phyloP scores from a whole-genome alignment of 2,329 filamentous ascomycete species.

The Claviceps monticola region DNA sequence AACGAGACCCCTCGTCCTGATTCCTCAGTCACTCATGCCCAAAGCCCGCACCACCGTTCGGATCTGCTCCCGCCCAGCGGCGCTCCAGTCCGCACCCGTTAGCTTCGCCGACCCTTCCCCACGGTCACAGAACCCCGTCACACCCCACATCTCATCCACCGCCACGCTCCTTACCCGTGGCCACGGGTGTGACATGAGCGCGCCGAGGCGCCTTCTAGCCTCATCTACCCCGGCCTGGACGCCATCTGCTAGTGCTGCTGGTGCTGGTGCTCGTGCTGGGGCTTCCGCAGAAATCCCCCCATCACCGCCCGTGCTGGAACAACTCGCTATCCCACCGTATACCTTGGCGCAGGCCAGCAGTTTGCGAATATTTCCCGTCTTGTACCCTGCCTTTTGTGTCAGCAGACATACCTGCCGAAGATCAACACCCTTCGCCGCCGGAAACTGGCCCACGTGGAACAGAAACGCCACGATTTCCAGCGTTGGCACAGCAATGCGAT shows the following conservation, averaged over 20 bases:
- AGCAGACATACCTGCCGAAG: slow-evolving; percentile 50
- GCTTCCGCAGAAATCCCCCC: not conserved
- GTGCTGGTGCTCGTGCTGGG: not conserved
- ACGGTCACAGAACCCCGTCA: slow-evolving; percentile 21
- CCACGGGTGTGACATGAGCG: slow-evolving; percentile 69
- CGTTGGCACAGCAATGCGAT: slow-evolving; percentile 60
- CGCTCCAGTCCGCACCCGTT: slow-evolving; percentile 43
- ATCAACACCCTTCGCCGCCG: slow-evolving; percentile 24
- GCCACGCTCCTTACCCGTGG: slow-evolving; percentile 52
- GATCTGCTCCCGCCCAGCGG: slow-evolving; percentile 33
- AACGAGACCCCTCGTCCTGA: no score
- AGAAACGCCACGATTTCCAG: slow-evolving; percentile 69
- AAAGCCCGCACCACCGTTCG: slow-evolving; percentile 29
- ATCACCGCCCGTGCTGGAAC: slow-evolving; percentile 22
- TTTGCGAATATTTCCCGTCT: slow-evolving; percentile 69
- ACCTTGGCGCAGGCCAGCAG: slow-evolving; percentile 67
- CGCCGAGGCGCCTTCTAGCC: slow-evolving; percentile 54
- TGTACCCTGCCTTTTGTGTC: slow-evolving; percentile 69
- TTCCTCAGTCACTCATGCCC: slow-evolving; percentile 9
- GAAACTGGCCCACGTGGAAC: slow-evolving; percentile 46
- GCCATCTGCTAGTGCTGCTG: not conserved
- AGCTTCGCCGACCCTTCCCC: slow-evolving; percentile 20
- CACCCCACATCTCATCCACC: slow-evolving; percentile 45
- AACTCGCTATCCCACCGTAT: slow-evolving; percentile 53
- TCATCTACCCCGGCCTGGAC: slow-evolving; percentile 25